Evolutionary conservation across 805 yeast species (phyloP), one percentile per base, ranked within the genome.

Genomic region (Myxozyma nipponensis): DNA sequence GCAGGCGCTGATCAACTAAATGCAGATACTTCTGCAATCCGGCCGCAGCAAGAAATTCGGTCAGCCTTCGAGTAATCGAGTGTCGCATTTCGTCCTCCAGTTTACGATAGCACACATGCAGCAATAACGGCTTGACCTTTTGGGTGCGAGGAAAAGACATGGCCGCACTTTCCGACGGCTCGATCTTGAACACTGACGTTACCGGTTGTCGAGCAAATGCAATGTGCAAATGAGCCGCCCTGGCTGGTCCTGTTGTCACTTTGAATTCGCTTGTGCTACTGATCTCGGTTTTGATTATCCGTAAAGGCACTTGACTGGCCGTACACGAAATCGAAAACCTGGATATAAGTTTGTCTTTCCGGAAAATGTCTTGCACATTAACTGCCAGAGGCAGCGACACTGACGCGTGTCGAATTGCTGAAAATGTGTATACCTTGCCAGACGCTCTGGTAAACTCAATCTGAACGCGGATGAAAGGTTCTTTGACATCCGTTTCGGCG

Each of bases 301-400:
- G 68, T 1, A 83, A 71, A 0, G 93, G 95, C 3, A 65, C 60
- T 6, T 68, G 66, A 0, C 71, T 48, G 23, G 74, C 72, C 0
- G 83, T 71, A 3, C 89, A 75, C 18, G 86, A 83, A 40, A 86
- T 73, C 13, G 83, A 78, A 62, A 84, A 87, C 58, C 81, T 83
- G 3, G 88, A 80, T 56, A 77, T 82, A 1, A 86, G 67, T 25
- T 72, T 68, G 17, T 75, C 64, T 2, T 76, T 65, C 56, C 79
- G 77, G 70, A 85, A 86, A 9, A 82, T 79, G 63, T 87, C 95
- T 60, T 85, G 91, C 1, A 86, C 95, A 2, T 87, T 81, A 0
- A 86, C 93, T 0, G 88, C 82, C 5, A 86, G 69, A 3, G 77
- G 72, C 35, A 86, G 69, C 0, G 77, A 66, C 17, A 53, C 42